These are phyloP conservation scores for Rhynchosporium secalis DNA, from an alignment of 2,329 filamentous ascomycete genomes.

Conservation along the genomic window DNA sequence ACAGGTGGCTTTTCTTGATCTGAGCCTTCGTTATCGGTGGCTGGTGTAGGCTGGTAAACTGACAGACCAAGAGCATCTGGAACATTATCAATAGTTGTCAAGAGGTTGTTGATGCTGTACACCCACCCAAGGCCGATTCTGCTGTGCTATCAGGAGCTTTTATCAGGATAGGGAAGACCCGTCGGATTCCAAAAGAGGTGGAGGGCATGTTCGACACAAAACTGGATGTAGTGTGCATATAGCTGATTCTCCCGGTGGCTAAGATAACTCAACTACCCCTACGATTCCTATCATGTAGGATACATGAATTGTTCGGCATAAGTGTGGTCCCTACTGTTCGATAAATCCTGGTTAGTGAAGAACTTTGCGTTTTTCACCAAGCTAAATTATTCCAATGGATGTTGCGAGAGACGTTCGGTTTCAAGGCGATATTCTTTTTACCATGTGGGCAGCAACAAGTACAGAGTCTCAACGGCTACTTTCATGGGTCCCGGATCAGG, in stretches of 20 bases:
- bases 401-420: too few species aligned
- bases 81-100: not conserved
- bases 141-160: not conserved
- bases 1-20: conserved; percentile 5
- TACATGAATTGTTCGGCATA: too few species aligned
- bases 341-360: too few species aligned
- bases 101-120: not conserved
- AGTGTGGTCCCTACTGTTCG: too few species aligned
- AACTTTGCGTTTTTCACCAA: too few species aligned
- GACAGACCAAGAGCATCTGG: conserved; percentile 3
- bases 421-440: too few species aligned
- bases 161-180: conserved; percentile 8
- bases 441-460: not conserved
- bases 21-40: not conserved
- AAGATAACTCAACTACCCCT: not conserved
- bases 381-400: too few species aligned
- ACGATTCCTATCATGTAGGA: too few species aligned
- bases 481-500: not conserved
- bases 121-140: conserved; percentile 2
- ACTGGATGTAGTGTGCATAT: too few species aligned
- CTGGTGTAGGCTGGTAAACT: too few species aligned
- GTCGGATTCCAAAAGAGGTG: conserved; percentile 3
- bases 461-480: not conserved
- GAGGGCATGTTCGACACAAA: not conserved
- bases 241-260: not conserved